Evolutionary conservation across 306 rosid genomes (phyloP), one percentile per base, ranked within the genome.

Genomic region (Astragalus glycyphyllos): DNA sequence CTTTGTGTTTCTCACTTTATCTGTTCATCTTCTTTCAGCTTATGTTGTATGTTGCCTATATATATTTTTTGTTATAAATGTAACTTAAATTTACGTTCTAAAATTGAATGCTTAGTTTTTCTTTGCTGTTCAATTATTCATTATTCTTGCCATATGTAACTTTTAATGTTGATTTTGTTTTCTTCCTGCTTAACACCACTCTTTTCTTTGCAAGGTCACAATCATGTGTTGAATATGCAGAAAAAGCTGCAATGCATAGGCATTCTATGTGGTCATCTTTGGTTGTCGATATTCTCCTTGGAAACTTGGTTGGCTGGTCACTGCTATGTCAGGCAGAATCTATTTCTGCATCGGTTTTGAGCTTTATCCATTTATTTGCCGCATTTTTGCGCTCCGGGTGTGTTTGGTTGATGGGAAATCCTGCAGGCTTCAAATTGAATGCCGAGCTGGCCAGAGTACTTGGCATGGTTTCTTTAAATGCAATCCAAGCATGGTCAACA

Each of bases 361-460:
- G 85, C 62, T 85, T 91, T 66, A 49, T 85, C 41, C 86, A 81
- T 71, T 93, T 81, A 37, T 64, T 91, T 67, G 85, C 96, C 71
- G 77, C 87, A 15, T 86, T 89, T 76, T 65, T 94, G 87, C 97
- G 96, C 42, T 85, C 94, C 0, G 96, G 98, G 13, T 90, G 97
- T 78, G 97, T 90, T 62, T 90, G 98, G 98, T 84, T 94, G 83
- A 90, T 90, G 98, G 97, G 98, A 72, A 83, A 83, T 74, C 98
- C 97, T 15, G 98, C 94, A 10, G 98, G 98, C 70, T 94, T 94
- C 89, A 90, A 90, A 82, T 86, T 94, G 84, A 94, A 89, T 85
- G 84, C 87, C 0, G 96, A 94, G 79, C 77, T 94, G 77, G 96
- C 98, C 7, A 86, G 83, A 49, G 90, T 87, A 55, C 85, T 94